A percentile compares a stretch with the other conserved stretches of the same genome.
Evolutionary conservation across 2,329 filamentous ascomycete genomes (phyloP).

Genomic region (Leptographium wingfieldii): DNA sequence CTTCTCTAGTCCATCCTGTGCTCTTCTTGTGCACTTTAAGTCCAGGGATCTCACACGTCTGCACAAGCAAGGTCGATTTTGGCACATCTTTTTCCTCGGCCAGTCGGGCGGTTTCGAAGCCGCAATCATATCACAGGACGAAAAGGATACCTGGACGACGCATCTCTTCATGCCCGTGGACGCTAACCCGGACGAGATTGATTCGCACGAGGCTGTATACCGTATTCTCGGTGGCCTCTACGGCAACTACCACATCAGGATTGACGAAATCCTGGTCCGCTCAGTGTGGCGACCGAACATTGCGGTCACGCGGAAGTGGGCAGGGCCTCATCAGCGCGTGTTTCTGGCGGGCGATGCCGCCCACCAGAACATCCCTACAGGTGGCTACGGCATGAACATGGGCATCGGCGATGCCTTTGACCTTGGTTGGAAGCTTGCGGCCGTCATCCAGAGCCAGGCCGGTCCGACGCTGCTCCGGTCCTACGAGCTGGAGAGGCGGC

Average conservation of each 20-base stretch:
- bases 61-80: constrained; percentile 10
- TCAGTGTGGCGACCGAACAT: constrained; percentile 14
- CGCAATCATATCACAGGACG: constrained; percentile 7
- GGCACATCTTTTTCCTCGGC: constrained; percentile 12
- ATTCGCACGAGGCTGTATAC: constrained; percentile 5
- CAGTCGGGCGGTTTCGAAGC: constrained; percentile 2
- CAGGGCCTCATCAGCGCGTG: constrained; percentile 23
- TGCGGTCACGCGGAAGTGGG: constrained; percentile 9
- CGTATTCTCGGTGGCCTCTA: constrained; percentile 4
- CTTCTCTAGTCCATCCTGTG: constrained; percentile 1
- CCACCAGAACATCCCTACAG: constrained; percentile 41
- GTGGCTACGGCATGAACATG: constrained; percentile 45
- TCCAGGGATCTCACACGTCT: constrained; percentile 8
- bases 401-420: constrained; percentile 41
- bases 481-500: constrained; percentile 32
- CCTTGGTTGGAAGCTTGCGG: constrained; percentile 40
- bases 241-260: constrained; percentile 7
- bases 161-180: constrained; percentile 5
- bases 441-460: constrained; percentile 22
- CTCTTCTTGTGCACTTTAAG: constrained; percentile 13
- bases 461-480: constrained; percentile 28
- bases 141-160: constrained; percentile 5
- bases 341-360: constrained; percentile 45
- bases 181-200: background rate
- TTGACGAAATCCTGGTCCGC: constrained; percentile 15